Evolutionary conservation across 139 green algal species (phyloP).

Genomic region (Volvox reticuliferus): DNA sequence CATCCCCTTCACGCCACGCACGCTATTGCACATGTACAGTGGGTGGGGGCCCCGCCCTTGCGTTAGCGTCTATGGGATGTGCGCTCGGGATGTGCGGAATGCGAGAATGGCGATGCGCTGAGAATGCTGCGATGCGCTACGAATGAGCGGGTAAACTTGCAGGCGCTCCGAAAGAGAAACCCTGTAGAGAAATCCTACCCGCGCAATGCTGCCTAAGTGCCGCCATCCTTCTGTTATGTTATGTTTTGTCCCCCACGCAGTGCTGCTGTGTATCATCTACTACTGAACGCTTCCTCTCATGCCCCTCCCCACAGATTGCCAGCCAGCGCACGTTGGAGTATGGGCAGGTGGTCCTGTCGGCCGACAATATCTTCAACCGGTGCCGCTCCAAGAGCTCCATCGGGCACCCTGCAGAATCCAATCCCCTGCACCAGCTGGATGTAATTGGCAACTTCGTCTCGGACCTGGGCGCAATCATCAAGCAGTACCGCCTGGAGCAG

Average conservation of each 20-base stretch:
- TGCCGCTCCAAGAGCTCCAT: conserved; percentile 72
- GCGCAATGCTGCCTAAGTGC: too few relatives aligned
- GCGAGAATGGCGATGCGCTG: too few relatives aligned
- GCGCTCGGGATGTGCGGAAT: too few relatives aligned
- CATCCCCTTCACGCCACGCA: too few relatives aligned
- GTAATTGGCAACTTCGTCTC: conserved; percentile 89
- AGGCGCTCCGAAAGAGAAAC: too few relatives aligned
- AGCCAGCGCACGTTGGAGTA: conserved; percentile 85
- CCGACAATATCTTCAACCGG: conserved; percentile 88
- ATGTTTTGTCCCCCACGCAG: background rate
- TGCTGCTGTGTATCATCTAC: background rate
- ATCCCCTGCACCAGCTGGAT: conserved; percentile 86
- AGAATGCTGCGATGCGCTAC: too few relatives aligned
- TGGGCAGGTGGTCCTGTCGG: conserved; percentile 87
- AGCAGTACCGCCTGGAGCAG: conserved; percentile 35
- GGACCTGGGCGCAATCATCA: conserved; percentile 79
- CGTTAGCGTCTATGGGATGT: too few relatives aligned
- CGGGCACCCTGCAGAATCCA: conserved; percentile 72
- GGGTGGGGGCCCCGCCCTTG: too few relatives aligned
- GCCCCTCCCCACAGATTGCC: conserved; percentile 52
- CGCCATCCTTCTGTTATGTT: too few relatives aligned
- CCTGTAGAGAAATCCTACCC: too few relatives aligned
- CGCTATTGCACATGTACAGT: too few relatives aligned
- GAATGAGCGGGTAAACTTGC: too few relatives aligned
- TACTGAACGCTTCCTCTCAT: background rate